Conservation (phyloP, 345 rosid genomes). For the Populus pruinosa region DNA sequence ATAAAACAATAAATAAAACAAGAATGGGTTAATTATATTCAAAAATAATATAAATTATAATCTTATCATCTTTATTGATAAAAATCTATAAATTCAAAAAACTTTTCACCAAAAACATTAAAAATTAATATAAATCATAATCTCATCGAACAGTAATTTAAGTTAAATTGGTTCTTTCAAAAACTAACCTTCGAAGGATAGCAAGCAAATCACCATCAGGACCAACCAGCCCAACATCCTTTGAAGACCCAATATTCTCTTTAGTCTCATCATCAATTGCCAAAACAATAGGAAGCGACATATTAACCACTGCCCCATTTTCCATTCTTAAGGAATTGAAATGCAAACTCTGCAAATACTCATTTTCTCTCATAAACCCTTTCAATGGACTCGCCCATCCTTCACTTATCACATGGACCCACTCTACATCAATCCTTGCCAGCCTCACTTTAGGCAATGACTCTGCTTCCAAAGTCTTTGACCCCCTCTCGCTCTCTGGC, state of each 20-base stretch:
- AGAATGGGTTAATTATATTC: not conserved
- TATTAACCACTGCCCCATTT: slow-evolving; percentile 64
- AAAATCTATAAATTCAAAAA: no score
- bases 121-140: no score
- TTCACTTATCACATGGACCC: slow-evolving; percentile 91
- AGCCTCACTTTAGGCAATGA: slow-evolving; percentile 62
- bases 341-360: slow-evolving; percentile 89
- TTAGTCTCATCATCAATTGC: slow-evolving; percentile 78
- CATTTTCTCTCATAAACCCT: slow-evolving; percentile 93
- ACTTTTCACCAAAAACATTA: no score
- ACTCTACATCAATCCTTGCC: slow-evolving; percentile 75
- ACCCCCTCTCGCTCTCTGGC: slow-evolving; percentile 49
- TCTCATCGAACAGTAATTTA: no score
- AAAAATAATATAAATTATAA: no score
- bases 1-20: not conserved
- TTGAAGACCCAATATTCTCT: slow-evolving; percentile 55
- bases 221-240: slow-evolving; percentile 53
- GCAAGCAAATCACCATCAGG: slow-evolving; percentile 64
- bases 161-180: no score
- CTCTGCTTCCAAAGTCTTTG: slow-evolving; percentile 54
- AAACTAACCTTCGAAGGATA: slow-evolving; percentile 60
- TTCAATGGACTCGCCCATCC: slow-evolving; percentile 95
- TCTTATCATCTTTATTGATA: no score
- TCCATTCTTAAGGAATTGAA: slow-evolving; percentile 61
- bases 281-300: slow-evolving; percentile 96